A percentile compares a stretch with the other conserved stretches of the same genome.
These are phyloP conservation scores for Chalaropsis thielavioides DNA, from an alignment of 2,329 filamentous ascomycete species.

Conservation along the genomic window DNA sequence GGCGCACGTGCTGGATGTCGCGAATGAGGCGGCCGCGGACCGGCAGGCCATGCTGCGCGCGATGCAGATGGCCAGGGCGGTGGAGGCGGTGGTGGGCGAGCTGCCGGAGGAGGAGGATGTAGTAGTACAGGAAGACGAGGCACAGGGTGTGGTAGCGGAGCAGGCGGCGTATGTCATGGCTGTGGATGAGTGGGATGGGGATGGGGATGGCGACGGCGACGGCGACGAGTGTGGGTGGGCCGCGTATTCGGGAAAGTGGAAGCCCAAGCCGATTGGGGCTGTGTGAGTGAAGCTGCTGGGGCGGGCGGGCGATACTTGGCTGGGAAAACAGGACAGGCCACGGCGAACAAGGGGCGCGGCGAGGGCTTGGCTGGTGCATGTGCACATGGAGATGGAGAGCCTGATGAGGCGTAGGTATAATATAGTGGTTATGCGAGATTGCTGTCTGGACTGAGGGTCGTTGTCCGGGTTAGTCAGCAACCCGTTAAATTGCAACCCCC, in stretches of 20 bases:
- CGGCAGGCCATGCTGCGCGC: conserved; percentile 32
- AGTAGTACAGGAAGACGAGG: conserved; percentile 24
- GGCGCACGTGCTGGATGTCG: conserved; percentile 25
- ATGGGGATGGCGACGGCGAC: not conserved
- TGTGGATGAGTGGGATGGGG: conserved; percentile 21
- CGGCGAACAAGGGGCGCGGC: not conserved
- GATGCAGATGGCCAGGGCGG: conserved; percentile 30
- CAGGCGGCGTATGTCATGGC: conserved; percentile 19
- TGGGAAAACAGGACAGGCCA: not conserved
- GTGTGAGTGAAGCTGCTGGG: conserved; percentile 3
- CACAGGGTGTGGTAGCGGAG: conserved; percentile 30
- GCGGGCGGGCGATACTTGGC: not conserved
- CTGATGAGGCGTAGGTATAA: not conserved
- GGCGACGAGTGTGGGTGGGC: conserved; percentile 13
- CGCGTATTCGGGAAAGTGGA: conserved; percentile 15
- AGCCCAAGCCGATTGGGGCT: conserved; percentile 18
- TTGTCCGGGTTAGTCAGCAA: not conserved
- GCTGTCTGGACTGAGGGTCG: not conserved
- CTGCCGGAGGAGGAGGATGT: not conserved
- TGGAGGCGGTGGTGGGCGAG: conserved; percentile 24
- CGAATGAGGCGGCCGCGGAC: conserved; percentile 30
- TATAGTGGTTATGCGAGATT: not conserved
- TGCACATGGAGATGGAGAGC: not conserved
- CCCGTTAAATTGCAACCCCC: not conserved
- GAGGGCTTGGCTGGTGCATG: not conserved